Evolutionary conservation across 345 rosid species (phyloP).

Genomic region (Ceriops zippeliana): DNA sequence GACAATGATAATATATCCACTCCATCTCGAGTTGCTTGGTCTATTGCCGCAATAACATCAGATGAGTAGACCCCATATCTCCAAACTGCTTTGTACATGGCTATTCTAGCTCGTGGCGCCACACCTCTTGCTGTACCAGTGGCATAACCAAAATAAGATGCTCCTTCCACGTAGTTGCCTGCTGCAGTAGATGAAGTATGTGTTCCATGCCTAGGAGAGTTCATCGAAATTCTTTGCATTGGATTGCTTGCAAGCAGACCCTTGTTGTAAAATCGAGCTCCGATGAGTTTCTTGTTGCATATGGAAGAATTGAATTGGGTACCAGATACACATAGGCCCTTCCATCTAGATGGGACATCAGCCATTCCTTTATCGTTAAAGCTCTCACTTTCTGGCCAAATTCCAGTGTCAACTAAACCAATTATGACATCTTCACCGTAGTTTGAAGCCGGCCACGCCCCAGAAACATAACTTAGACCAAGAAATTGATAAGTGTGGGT

Average conservation of each 20-base stretch:
- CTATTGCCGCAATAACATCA: conserved; percentile 50
- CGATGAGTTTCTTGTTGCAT: conserved; percentile 47
- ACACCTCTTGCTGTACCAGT: conserved; percentile 32
- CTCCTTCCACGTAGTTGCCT: conserved; percentile 32
- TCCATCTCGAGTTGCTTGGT: conserved; percentile 46
- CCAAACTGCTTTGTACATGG: conserved; percentile 44
- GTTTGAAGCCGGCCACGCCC: conserved; percentile 29
- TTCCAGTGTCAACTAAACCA: conserved; percentile 45
- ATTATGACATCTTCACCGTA: conserved; percentile 37
- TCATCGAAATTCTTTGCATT: conserved; percentile 16
- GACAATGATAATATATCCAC: conserved; percentile 46
- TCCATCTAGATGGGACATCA: conserved; percentile 38
- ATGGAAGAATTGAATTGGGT: conserved; percentile 26
- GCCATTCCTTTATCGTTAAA: conserved; percentile 37
- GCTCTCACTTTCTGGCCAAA: conserved; percentile 52
- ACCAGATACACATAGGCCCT: conserved; percentile 31
- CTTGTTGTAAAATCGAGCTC: conserved; percentile 37
- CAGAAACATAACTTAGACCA: conserved; percentile 28
- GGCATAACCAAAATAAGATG: conserved; percentile 47
- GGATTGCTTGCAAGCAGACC: conserved; percentile 39
- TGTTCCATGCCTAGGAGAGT: conserved; percentile 44
- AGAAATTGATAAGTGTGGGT: conserved; percentile 39
- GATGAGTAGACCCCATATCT: conserved; percentile 27
- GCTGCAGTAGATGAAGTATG: conserved; percentile 51
- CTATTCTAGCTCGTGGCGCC: conserved; percentile 40